phyloP scores from a whole-genome alignment of 768 basidiomycete species.

The Rubroboletus pulcherrimus region DNA sequence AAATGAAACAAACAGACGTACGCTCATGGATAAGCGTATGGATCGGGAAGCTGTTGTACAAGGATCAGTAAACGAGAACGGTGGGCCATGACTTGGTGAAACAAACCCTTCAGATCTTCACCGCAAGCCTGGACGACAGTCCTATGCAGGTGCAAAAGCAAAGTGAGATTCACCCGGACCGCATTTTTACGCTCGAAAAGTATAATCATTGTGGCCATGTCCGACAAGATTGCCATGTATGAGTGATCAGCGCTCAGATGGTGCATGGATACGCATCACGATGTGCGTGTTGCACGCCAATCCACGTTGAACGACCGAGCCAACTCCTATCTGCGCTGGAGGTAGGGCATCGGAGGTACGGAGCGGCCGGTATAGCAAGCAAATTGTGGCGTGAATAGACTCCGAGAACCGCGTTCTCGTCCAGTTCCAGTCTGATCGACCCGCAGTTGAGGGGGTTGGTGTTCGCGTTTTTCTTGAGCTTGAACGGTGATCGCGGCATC shows the following conservation, averaged over 20 bases:
- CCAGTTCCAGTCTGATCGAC: conserved; percentile 7
- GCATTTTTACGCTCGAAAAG: conserved; percentile 1
- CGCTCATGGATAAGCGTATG: conserved; percentile 3
- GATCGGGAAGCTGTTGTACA: conserved; percentile 8
- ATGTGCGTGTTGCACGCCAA: conserved; percentile 21
- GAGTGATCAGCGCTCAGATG: conserved; percentile 1
- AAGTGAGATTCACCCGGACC: background rate
- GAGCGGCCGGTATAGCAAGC: conserved; percentile 3
- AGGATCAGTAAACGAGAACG: conserved; percentile 8
- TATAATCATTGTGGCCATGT: background rate
- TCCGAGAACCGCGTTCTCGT: conserved; percentile 17
- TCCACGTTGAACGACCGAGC: conserved; percentile 15
- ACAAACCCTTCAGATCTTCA: conserved; percentile 16
- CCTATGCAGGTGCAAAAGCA: background rate
- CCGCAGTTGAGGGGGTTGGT: conserved; percentile 5
- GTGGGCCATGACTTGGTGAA: conserved; percentile 1
- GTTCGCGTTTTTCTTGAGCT: conserved; percentile 12
- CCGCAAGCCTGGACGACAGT: conserved; percentile 1
- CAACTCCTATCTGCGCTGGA: conserved; percentile 13
- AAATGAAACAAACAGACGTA: conserved; percentile 10
- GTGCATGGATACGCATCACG: conserved; percentile 8
- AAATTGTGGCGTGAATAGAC: conserved; percentile 11
- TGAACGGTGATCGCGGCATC: conserved; percentile 17
- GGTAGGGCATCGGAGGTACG: conserved; percentile 11
- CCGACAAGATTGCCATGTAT: conserved; percentile 3